phyloP scores from a whole-genome alignment of 768 basidiomycete species.

The Russula sp. region DNA sequence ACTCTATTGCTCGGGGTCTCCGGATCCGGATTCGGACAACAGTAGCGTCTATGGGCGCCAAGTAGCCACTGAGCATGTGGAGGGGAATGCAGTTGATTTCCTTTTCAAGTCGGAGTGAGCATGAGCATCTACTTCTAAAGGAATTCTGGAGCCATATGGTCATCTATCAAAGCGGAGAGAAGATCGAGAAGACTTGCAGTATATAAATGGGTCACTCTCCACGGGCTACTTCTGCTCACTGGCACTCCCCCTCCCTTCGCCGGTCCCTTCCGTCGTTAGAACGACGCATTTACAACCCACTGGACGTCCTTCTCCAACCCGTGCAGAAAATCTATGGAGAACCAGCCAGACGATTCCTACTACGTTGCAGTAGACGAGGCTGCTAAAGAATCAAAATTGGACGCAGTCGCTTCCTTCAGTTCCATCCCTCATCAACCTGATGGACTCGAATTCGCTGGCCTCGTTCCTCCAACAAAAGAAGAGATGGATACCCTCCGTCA shows the following conservation, averaged over 20 bases:
- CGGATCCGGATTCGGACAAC: constrained; percentile 33
- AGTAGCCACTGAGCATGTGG: too few relatives aligned
- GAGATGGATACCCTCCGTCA: constrained; percentile 25
- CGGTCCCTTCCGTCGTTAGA: neutral
- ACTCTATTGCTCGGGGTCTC: too few relatives aligned
- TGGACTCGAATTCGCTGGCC: constrained; percentile 11
- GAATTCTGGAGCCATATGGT: neutral
- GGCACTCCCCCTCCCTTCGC: neutral
- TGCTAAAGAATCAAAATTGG: constrained; percentile 2
- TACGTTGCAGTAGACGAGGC: constrained; percentile 2
- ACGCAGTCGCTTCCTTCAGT: constrained; percentile 1
- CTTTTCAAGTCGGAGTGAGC: neutral
- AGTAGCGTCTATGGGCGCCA: too few relatives aligned
- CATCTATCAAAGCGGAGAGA: neutral
- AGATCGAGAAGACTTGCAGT: neutral
- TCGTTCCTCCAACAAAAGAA: constrained; percentile 25
- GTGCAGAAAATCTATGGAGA: constrained; percentile 13
- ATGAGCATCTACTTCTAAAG: too few relatives aligned
- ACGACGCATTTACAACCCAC: neutral
- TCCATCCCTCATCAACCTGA: neutral
- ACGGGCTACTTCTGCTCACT: neutral
- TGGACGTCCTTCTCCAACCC: neutral
- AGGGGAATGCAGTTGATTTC: neutral
- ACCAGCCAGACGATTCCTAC: constrained; percentile 15
- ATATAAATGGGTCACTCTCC: constrained; percentile 2